A percentile compares a stretch with the other conserved stretches of the same genome.
phyloP scores from a whole-genome alignment of 2,329 filamentous ascomycete species.

The Aureobasidium sp. region DNA sequence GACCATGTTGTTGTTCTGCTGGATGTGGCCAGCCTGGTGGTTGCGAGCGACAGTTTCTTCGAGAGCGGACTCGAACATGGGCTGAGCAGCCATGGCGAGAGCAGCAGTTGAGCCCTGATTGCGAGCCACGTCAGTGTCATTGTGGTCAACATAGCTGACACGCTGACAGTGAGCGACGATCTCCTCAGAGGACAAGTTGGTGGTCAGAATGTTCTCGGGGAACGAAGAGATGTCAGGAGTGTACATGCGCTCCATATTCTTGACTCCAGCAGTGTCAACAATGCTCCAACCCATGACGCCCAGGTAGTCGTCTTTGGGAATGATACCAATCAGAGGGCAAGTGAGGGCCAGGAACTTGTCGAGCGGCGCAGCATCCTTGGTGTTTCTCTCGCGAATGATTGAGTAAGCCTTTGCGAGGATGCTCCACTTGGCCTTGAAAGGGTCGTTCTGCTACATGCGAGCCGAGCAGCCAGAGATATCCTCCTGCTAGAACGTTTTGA shows the following conservation, averaged over 20 bases:
- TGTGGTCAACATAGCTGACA: constrained; percentile 23
- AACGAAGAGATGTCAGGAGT: constrained; percentile 18
- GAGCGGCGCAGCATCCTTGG: constrained; percentile 41
- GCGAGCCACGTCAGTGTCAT: constrained; percentile 16
- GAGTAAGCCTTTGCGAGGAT: constrained; percentile 51
- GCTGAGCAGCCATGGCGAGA: constrained; percentile 21
- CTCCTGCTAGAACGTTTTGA: constrained; percentile 36
- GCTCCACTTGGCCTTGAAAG: constrained; percentile 45
- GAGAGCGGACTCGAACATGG: neutral
- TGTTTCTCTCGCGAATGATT: constrained; percentile 44
- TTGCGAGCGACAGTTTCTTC: neutral
- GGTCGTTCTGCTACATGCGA: constrained; percentile 45
- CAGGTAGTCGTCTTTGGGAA: constrained; percentile 41
- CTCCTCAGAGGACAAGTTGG: constrained; percentile 30
- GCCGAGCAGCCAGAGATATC: constrained; percentile 45
- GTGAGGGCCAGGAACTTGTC: constrained; percentile 41
- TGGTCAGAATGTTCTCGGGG: constrained; percentile 21
- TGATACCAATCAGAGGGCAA: constrained; percentile 42
- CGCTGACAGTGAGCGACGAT: constrained; percentile 26
- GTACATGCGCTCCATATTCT: constrained; percentile 21
- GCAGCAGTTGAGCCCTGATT: constrained; percentile 17
- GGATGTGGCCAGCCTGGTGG: neutral
- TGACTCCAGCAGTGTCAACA: constrained; percentile 21
- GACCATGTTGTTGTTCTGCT: neutral
- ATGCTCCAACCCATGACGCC: constrained; percentile 41